Evolutionary conservation across 2,329 filamentous ascomycete genomes (phyloP).

Genomic region (Pseudocercospora cruenta): DNA sequence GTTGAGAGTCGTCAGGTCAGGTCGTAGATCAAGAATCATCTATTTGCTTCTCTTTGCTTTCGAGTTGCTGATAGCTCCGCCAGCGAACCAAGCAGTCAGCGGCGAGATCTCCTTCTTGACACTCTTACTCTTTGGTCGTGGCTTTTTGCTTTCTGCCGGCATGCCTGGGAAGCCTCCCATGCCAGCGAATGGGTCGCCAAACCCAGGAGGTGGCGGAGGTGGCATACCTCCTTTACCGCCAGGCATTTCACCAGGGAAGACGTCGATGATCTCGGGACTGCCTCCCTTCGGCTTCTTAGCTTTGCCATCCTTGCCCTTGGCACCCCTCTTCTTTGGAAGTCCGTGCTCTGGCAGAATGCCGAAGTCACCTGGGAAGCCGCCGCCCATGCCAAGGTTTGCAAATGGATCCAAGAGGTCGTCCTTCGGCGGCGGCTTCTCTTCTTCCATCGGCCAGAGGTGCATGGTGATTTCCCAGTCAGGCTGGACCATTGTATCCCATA

Average conservation of each 20-base stretch:
- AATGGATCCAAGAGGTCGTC: constrained; percentile 25
- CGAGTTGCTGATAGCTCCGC: constrained; percentile 25
- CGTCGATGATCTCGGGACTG: constrained; percentile 24
- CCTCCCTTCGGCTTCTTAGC: constrained; percentile 17
- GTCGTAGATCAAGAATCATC: not conserved
- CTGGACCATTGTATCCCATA: constrained; percentile 54
- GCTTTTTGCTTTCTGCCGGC: constrained; percentile 19
- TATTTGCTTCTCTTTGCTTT: constrained; percentile 21
- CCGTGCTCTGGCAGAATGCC: constrained; percentile 21
- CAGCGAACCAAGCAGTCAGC: constrained; percentile 36
- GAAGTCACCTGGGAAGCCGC: constrained; percentile 12
- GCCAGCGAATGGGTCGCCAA: constrained; percentile 24
- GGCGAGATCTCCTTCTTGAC: constrained; percentile 31
- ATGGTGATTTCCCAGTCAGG: constrained; percentile 54
- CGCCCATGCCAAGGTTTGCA: constrained; percentile 19
- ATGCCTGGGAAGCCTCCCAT: constrained; percentile 19
- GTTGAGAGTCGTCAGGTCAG: not conserved
- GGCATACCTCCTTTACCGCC: not conserved
- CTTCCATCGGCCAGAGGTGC: constrained; percentile 53
- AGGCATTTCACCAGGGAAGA: constrained; percentile 13
- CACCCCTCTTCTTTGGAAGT: constrained; percentile 19
- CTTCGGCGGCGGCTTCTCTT: constrained; percentile 28
- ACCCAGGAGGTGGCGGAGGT: constrained; percentile 19
- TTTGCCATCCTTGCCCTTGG: constrained; percentile 17
- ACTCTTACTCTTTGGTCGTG: constrained; percentile 29